These are phyloP conservation scores for Aureobasidium sp. DNA, from an alignment of 2,329 filamentous ascomycete species.

Conservation along the genomic window DNA sequence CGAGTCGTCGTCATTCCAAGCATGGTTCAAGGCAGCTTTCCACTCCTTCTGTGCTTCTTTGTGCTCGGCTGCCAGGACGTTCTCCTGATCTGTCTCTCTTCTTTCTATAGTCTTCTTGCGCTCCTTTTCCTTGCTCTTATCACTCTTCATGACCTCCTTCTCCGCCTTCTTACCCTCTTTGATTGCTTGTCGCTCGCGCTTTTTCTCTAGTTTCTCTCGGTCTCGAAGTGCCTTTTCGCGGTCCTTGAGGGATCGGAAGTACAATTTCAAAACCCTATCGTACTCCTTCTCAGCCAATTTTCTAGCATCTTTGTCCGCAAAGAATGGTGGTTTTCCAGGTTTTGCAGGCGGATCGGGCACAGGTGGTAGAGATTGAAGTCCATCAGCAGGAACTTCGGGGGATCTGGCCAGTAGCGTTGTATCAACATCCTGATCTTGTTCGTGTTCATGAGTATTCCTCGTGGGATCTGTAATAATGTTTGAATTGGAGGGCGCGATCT, in stretches of 20 bases:
- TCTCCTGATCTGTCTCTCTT: neutral
- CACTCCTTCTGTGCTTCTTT: conserved; percentile 12
- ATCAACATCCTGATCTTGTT: neutral
- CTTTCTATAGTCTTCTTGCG: conserved; percentile 15
- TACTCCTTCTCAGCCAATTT: conserved; percentile 65
- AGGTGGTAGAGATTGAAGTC: conserved; percentile 32
- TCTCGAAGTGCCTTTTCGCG: conserved; percentile 58
- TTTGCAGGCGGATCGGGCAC: conserved; percentile 47
- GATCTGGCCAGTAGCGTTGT: neutral
- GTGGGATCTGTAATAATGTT: neutral
- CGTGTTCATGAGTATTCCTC: neutral
- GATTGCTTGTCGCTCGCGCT: conserved; percentile 24
- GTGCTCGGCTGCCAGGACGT: neutral
- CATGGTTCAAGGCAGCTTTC: conserved; percentile 2
- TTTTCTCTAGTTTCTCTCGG: conserved; percentile 51
- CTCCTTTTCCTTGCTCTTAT: conserved; percentile 27
- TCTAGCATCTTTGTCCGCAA: conserved; percentile 56
- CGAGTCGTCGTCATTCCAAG: conserved; percentile 12
- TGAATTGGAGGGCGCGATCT: conserved; percentile 10
- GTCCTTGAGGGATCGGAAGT: conserved; percentile 60
- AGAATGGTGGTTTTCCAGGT: conserved; percentile 49
- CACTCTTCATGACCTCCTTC: conserved; percentile 28
- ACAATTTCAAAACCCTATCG: conserved; percentile 54
- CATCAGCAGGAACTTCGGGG: neutral
- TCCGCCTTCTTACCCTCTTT: conserved; percentile 31